phyloP scores from a whole-genome alignment of 768 basidiomycete species.

The Harrya chromipes region DNA sequence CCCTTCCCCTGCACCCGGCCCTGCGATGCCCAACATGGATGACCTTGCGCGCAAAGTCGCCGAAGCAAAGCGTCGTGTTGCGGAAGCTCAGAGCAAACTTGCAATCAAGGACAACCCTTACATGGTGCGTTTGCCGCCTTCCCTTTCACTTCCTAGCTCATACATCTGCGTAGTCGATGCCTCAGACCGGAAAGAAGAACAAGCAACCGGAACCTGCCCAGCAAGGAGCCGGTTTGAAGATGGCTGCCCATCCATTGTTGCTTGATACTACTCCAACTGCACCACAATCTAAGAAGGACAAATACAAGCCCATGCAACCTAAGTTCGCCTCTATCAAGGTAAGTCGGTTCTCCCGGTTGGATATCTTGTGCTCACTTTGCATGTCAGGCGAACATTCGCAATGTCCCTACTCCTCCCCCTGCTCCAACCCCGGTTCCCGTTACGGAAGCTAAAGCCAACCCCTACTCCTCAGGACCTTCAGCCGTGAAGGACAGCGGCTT shows the following conservation, averaged over 20 bases:
- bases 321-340: constrained; percentile 97
- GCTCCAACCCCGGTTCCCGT: constrained; percentile 36
- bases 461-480: constrained; percentile 60
- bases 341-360: background rate
- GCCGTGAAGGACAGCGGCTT: constrained; percentile 58
- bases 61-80: constrained; percentile 83
- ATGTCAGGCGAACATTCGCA: constrained; percentile 73
- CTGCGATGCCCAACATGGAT: constrained; percentile 45
- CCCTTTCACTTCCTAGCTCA: constrained; percentile 1
- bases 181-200: constrained; percentile 53
- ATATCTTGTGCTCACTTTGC: background rate
- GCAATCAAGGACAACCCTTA: constrained; percentile 84
- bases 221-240: constrained; percentile 81
- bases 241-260: constrained; percentile 86
- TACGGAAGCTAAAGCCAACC: constrained; percentile 58
- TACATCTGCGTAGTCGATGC: constrained; percentile 41
- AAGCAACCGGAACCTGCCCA: constrained; percentile 60
- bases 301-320: constrained; percentile 98
- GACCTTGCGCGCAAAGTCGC: constrained; percentile 71
- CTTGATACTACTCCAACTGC: constrained; percentile 56
- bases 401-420: constrained; percentile 58
- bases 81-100: constrained; percentile 74
- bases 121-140: constrained; percentile 52
- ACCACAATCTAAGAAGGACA: constrained; percentile 79
- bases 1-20: constrained; percentile 40